These are phyloP conservation scores for Rubus idaeus DNA, from an alignment of 306 rosid genomes.

Conservation along the genomic window DNA sequence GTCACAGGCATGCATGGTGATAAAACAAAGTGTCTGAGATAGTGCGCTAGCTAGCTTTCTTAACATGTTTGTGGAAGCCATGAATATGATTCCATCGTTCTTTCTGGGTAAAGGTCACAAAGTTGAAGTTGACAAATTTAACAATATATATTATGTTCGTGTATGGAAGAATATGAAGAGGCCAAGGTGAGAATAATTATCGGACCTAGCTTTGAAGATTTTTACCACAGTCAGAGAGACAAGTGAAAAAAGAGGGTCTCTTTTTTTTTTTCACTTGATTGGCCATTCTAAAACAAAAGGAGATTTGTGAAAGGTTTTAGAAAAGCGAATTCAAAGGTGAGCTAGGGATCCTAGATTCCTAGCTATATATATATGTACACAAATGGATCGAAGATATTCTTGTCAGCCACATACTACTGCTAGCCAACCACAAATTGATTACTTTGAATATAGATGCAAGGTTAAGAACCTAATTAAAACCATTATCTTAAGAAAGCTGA, in stretches of 20 bases:
- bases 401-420: constrained; percentile 26
- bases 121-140: constrained; percentile 14
- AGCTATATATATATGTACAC: background rate
- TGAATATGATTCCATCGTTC: constrained; percentile 33
- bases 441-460: background rate
- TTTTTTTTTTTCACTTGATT: constrained; percentile 18
- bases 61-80: constrained; percentile 25
- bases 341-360: constrained; percentile 23
- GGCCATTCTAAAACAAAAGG: constrained; percentile 40
- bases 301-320: constrained; percentile 13
- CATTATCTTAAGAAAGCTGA: background rate
- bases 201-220: constrained; percentile 4
- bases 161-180: background rate
- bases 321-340: constrained; percentile 34
- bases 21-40: constrained; percentile 24
- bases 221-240: background rate
- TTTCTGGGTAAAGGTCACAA: constrained; percentile 16
- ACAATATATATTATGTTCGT: background rate
- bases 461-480: background rate
- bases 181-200: background rate
- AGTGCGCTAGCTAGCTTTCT: constrained; percentile 19
- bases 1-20: constrained; percentile 30
- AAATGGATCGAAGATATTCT: constrained; percentile 35
- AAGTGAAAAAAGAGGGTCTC: background rate
- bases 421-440: background rate